Conservation (phyloP, 257 asterid species). For the Thymus quinquecostatus region DNA sequence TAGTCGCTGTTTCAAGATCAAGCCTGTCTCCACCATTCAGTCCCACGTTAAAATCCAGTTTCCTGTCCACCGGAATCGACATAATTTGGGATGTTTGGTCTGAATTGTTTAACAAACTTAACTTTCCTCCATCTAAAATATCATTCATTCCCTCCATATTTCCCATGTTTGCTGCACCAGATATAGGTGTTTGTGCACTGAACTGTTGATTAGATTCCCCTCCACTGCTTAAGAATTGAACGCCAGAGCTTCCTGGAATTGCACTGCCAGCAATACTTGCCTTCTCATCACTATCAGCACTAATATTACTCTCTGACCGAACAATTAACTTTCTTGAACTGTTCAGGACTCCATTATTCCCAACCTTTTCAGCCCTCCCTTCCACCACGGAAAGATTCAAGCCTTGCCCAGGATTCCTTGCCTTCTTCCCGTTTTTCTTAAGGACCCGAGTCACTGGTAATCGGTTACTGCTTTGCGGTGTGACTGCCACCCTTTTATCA, state of each 20-base stretch:
- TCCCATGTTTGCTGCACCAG: slow-evolving; percentile 35
- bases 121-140: slow-evolving; percentile 43
- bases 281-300: slow-evolving; percentile 50
- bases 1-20: slow-evolving; percentile 28
- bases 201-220: slow-evolving; percentile 45
- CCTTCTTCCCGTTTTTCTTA: slow-evolving; percentile 56
- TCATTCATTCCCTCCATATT: slow-evolving; percentile 42
- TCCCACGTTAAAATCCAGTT: slow-evolving; percentile 44
- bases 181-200: slow-evolving; percentile 28
- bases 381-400: slow-evolving; percentile 40
- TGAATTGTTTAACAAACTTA: slow-evolving; percentile 30
- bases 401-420: slow-evolving; percentile 47
- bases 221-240: slow-evolving; percentile 48
- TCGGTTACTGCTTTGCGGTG: slow-evolving; percentile 46
- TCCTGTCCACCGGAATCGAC: slow-evolving; percentile 42
- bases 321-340: slow-evolving; percentile 49
- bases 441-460: slow-evolving; percentile 39
- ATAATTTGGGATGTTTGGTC: slow-evolving; percentile 29
- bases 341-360: slow-evolving; percentile 46
- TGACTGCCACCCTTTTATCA: slow-evolving; percentile 45
- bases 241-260: slow-evolving; percentile 47
- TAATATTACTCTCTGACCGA: slow-evolving; percentile 50
- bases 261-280: slow-evolving; percentile 45
- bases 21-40: slow-evolving; percentile 40
- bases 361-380: slow-evolving; percentile 48